phyloP scores from a whole-genome alignment of 108 stramenopile species.

The Asterionellopsis glacialis region DNA sequence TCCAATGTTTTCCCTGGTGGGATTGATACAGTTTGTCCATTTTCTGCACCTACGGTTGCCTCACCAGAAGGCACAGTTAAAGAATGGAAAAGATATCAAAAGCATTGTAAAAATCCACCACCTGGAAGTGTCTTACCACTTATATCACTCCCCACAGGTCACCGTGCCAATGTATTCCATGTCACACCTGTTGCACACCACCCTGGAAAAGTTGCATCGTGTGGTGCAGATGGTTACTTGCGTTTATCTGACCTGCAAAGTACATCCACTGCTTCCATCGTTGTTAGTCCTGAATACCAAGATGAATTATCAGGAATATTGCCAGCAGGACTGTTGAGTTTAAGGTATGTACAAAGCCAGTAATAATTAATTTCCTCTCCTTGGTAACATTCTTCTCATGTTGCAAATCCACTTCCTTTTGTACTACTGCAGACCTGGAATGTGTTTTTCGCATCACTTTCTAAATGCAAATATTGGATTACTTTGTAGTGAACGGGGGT shows the following conservation, averaged over 20 bases:
- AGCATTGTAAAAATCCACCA: slow-evolving; percentile 11
- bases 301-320: slow-evolving; percentile 23
- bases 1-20: slow-evolving; percentile 53
- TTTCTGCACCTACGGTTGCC: slow-evolving; percentile 24
- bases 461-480: slow-evolving; percentile 60
- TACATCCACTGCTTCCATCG: slow-evolving; percentile 16
- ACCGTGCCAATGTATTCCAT: slow-evolving; percentile 75
- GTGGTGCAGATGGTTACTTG: slow-evolving; percentile 78
- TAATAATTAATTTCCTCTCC: no score
- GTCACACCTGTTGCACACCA: slow-evolving; percentile 45
- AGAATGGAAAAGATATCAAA: neutral
- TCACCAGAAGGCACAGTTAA: neutral
- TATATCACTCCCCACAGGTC: slow-evolving; percentile 63
- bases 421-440: slow-evolving; percentile 14
- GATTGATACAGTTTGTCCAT: slow-evolving; percentile 49
- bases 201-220: slow-evolving; percentile 68
- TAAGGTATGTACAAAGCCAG: neutral
- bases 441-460: slow-evolving; percentile 81
- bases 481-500: slow-evolving; percentile 70
- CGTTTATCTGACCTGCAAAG: slow-evolving; percentile 47
- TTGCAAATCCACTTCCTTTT: no score
- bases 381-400: no score
- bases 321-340: slow-evolving; percentile 12
- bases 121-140: slow-evolving; percentile 63
- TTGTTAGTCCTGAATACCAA: slow-evolving; percentile 51